These are phyloP conservation scores for Chalara sp. DNA, from an alignment of 2,329 filamentous ascomycete genomes.

Conservation along the genomic window DNA sequence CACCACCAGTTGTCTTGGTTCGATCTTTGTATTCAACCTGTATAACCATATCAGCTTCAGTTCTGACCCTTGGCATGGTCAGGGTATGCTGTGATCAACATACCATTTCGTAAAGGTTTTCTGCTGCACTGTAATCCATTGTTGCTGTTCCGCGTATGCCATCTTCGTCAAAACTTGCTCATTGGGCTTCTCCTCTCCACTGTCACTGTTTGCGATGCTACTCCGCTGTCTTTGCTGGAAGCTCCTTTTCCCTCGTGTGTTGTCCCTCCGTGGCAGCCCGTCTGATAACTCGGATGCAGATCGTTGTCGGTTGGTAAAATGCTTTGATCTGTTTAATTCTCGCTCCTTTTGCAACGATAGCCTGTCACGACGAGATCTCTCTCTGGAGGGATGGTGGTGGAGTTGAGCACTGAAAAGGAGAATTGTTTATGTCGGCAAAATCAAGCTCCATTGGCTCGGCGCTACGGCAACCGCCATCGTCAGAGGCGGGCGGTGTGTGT, in stretches of 20 bases:
- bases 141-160: conserved; percentile 58
- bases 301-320: background rate
- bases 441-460: too few relatives aligned
- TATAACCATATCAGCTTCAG: conserved; percentile 4
- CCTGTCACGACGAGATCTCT: background rate
- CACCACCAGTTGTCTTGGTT: conserved; percentile 69
- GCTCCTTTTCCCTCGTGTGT: background rate
- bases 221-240: background rate
- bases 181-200: conserved; percentile 20
- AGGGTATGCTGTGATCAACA: background rate
- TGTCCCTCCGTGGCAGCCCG: background rate
- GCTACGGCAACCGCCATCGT: background rate
- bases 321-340: background rate
- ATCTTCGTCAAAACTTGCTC: conserved; percentile 40
- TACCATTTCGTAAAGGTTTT: conserved; percentile 99
- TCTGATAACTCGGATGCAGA: background rate
- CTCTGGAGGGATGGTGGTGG: background rate
- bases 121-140: conserved; percentile 79
- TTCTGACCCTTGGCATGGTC: background rate
- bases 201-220: background rate
- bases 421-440: background rate
- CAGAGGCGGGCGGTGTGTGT: background rate
- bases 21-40: conserved; percentile 95
- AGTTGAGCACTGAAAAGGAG: background rate
- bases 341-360: background rate